Evolutionary conservation across 768 basidiomycete genomes (phyloP).

Genomic region (Tylopilus plumbeoviolaceoides): DNA sequence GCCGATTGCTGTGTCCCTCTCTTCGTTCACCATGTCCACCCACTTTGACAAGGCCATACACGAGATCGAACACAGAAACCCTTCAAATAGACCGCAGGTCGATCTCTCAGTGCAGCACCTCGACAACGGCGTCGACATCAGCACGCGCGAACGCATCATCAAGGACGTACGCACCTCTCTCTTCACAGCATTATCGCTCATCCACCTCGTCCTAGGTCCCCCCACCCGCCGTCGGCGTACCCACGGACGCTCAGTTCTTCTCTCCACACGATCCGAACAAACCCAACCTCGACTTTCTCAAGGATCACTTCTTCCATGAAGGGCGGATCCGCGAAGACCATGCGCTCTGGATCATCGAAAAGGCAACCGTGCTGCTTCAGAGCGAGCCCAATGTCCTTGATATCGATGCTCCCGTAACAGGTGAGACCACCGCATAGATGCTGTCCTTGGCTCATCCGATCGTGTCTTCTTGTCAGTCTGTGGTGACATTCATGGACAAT

Average conservation of each 20-base stretch:
- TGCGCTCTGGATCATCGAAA: conserved; percentile 62
- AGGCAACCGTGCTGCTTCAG: conserved; percentile 51
- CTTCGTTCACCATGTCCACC: conserved; percentile 20
- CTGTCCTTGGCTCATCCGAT: conserved; percentile 1
- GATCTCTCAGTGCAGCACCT: conserved; percentile 24
- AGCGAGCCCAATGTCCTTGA: conserved; percentile 63
- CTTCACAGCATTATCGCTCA: neutral
- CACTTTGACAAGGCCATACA: conserved; percentile 29
- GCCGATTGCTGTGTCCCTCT: conserved; percentile 8
- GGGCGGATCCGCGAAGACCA: conserved; percentile 63
- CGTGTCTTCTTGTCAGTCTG: conserved; percentile 9
- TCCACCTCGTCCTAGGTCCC: conserved; percentile 47
- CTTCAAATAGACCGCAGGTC: conserved; percentile 10
- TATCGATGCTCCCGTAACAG: conserved; percentile 71
- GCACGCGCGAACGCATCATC: conserved; percentile 24
- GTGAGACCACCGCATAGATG: conserved; percentile 32
- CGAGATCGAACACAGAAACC: conserved; percentile 28
- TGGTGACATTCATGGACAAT: conserved; percentile 23
- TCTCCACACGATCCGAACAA: conserved; percentile 59
- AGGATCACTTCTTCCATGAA: conserved; percentile 74
- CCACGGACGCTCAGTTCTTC: conserved; percentile 75
- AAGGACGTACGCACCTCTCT: conserved; percentile 17
- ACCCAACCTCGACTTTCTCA: conserved; percentile 68
- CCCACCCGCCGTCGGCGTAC: conserved; percentile 57
- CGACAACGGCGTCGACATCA: conserved; percentile 24